These are phyloP conservation scores for Clavispora vitiphila DNA, from an alignment of 805 yeast genomes.

Conservation along the genomic window DNA sequence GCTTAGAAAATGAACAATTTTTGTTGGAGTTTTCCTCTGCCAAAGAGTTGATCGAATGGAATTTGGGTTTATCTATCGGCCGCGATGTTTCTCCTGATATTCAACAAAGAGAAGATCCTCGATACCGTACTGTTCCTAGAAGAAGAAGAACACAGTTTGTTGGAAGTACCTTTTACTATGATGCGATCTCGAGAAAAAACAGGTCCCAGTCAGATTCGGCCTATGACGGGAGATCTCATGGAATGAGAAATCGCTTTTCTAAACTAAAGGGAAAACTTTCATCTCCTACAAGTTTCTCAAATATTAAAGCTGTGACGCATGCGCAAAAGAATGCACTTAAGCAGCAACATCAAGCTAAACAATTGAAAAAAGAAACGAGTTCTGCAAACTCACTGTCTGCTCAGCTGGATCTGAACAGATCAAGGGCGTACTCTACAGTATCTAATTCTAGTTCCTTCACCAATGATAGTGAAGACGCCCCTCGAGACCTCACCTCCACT, in stretches of 20 bases:
- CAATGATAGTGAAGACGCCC: conserved; percentile 7
- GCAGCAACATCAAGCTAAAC: neutral
- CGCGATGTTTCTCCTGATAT: conserved; percentile 77
- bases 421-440: neutral
- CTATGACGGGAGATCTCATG: conserved; percentile 4
- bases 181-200: conserved; percentile 5
- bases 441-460: neutral
- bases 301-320: conserved; percentile 11
- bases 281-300: neutral
- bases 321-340: neutral
- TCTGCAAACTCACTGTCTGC: neutral
- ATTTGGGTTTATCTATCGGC: conserved; percentile 65
- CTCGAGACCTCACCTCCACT: neutral
- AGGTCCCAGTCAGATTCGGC: conserved; percentile 11
- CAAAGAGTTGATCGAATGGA: conserved; percentile 74
- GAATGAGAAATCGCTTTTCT: conserved; percentile 5
- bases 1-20: conserved; percentile 82
- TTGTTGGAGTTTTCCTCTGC: conserved; percentile 58
- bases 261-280: conserved; percentile 6
- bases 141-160: conserved; percentile 47
- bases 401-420: neutral
- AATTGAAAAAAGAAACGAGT: neutral
- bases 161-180: conserved; percentile 5
- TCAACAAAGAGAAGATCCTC: conserved; percentile 65
- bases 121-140: conserved; percentile 76